A percentile compares a stretch with the other conserved stretches of the same genome.
These are phyloP conservation scores for Pestalotiopsis sp. DNA, from an alignment of 2,329 filamentous ascomycete species.

Conservation along the genomic window DNA sequence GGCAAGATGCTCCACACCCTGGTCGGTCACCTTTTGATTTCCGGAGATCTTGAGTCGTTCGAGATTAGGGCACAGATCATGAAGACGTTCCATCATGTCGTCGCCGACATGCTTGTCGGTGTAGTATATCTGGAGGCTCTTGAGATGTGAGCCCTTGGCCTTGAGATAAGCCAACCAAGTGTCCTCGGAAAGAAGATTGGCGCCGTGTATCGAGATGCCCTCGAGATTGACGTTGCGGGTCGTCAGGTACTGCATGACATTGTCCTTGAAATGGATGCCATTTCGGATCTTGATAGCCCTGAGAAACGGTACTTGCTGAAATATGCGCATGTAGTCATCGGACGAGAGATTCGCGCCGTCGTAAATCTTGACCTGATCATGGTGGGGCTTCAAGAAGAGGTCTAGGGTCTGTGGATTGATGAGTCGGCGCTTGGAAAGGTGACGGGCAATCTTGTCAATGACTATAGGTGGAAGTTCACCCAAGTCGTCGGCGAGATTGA, in stretches of 20 bases:
- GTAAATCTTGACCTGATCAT: conserved; percentile 57
- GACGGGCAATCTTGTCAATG: conserved; percentile 61
- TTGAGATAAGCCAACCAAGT: conserved; percentile 75
- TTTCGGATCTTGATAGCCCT: conserved; percentile 76
- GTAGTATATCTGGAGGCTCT: conserved; percentile 76
- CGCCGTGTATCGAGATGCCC: conserved; percentile 77
- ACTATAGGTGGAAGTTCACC: conserved; percentile 58
- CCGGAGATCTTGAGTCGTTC: conserved; percentile 78
- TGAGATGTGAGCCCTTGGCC: conserved; percentile 66
- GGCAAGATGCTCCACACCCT: conserved; percentile 67
- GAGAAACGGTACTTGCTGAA: conserved; percentile 72
- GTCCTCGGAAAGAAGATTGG: conserved; percentile 78
- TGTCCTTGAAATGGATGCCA: conserved; percentile 90
- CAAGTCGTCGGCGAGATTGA: conserved; percentile 64
- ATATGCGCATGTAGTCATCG: conserved; percentile 80
- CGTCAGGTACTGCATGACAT: conserved; percentile 78
- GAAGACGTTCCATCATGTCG: conserved; percentile 65
- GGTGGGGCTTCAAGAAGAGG: conserved; percentile 57
- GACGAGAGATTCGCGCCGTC: conserved; percentile 67
- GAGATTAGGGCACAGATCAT: conserved; percentile 67
- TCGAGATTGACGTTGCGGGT: conserved; percentile 71
- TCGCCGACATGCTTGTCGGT: conserved; percentile 83
- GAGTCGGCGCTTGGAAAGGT: conserved; percentile 63
- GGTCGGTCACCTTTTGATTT: conserved; percentile 73
- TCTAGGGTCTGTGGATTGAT: conserved; percentile 56